Evolutionary conservation across 495 filamentous ascomycete species (phyloP).

Genomic region (Annulohypoxylon bovei): DNA sequence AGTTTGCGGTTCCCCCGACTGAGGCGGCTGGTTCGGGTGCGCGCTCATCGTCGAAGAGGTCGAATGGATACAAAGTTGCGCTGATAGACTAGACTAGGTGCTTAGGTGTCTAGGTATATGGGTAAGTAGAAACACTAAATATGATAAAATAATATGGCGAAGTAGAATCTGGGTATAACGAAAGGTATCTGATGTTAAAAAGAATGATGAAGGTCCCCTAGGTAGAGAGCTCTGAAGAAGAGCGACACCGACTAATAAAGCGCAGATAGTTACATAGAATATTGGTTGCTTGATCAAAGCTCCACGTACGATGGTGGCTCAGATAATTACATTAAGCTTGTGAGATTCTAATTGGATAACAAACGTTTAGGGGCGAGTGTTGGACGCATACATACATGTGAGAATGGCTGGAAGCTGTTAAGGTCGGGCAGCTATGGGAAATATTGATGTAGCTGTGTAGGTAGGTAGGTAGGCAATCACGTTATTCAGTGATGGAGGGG

Average conservation of each 20-base stretch:
- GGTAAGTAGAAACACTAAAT: background rate
- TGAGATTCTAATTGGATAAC: background rate
- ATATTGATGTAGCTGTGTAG: too few relatives aligned
- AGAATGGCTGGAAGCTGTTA: background rate
- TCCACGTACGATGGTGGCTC: conserved; percentile 22
- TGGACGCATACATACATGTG: background rate
- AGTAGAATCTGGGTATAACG: background rate
- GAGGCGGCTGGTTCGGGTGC: conserved; percentile 29
- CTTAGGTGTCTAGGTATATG: background rate
- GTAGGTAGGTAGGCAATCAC: too few relatives aligned
- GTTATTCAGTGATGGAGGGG: background rate
- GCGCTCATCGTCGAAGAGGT: conserved; percentile 26
- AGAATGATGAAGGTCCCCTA: background rate
- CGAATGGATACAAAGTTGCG: background rate
- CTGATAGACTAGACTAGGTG: background rate
- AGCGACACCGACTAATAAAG: conserved; percentile 3
- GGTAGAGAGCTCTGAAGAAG: background rate
- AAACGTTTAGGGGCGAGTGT: background rate
- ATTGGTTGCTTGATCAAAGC: conserved; percentile 6
- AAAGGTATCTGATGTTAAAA: background rate
- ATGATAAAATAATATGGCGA: background rate
- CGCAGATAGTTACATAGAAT: background rate
- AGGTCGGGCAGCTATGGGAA: background rate
- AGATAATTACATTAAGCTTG: background rate
- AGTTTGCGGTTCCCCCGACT: conserved; percentile 27